Evolutionary conservation across 2,329 filamentous ascomycete species (phyloP).

Genomic region (Aspergillus sp.): DNA sequence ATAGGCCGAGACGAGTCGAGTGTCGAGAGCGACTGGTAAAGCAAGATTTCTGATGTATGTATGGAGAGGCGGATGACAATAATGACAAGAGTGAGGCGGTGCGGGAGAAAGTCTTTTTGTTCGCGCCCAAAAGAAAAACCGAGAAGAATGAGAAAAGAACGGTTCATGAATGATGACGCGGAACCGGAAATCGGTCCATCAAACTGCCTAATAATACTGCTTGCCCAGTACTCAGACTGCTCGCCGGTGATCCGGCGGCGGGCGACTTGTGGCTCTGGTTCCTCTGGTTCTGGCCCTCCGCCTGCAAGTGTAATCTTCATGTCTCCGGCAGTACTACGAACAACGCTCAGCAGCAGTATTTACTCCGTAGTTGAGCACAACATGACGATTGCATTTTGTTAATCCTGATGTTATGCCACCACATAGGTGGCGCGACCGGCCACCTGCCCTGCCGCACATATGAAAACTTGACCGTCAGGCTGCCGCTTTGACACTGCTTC

Average conservation of each 20-base stretch:
- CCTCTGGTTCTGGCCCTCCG: too few species aligned
- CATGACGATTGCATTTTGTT: slow-evolving; percentile 1
- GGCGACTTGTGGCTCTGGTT: background rate
- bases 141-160: slow-evolving; percentile 7
- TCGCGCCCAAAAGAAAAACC: slow-evolving; percentile 9
- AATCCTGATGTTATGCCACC: background rate
- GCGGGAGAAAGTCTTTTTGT: slow-evolving; percentile 10
- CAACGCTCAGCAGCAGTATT: background rate
- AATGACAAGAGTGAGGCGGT: slow-evolving; percentile 19
- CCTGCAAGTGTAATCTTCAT: too few species aligned
- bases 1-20: background rate
- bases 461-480: background rate
- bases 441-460: background rate
- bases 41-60: background rate
- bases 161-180: slow-evolving; percentile 16
- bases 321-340: too few species aligned
- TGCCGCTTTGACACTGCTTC: background rate
- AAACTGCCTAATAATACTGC: background rate
- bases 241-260: slow-evolving; percentile 1
- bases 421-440: background rate
- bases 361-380: background rate
- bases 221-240: background rate
- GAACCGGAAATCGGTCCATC: slow-evolving; percentile 7
- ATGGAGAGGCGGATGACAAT: background rate
- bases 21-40: slow-evolving; percentile 3